Base-by-base conservation (phyloP, 805 yeast species). In the Sugiyamaella smithiae region DNA sequence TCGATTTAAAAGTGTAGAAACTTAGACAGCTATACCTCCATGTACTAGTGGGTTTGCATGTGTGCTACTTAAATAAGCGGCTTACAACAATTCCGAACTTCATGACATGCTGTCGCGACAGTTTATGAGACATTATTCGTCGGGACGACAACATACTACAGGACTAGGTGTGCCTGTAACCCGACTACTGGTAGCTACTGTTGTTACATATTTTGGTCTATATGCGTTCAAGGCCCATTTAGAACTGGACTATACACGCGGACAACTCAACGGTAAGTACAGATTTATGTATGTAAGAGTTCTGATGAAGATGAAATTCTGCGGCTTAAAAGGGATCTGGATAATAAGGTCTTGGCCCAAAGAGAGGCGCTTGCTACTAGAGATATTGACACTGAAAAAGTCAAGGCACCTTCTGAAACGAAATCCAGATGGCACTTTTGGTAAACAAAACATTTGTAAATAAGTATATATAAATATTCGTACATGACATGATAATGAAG, bases 161-260 rank as follows among this genome's bases (percentile, higher is more conserved):
- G 24, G 40, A 9, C 4, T 45, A 17, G 47, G 51, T n/a, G 20
- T 36, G 6, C 54, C 55, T 3, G 23, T 54, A 8, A 25, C 50
- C 5, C 52, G 50, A 42, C 43, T 54, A 14, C 37, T 49, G 5
- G 41, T 54, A 17, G 19, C 44, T 8, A 46, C 45, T 3, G 14
- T 46, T 5, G 49, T 55, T 4, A 46, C 53, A 16, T 56, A 54
- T 37, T 49, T 49, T 22, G 57, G 54, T 2, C 43, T 51, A 5
- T 51, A 54, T n/a, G 46, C 47, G 12, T 19, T 43, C n/a, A 56
- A 57, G 54, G 43, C 40, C 40, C 38, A 32, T 12, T 20, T 50
- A 5, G 52, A 50, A 23, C 12, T 43, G 26, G 47, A 46, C 8
- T 47, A 49, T n/a, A 45, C 38, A 4, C 38, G 38, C 16, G 22